Percentiles rank a stretch among this genome's conserved stretches.
Conservation (phyloP, 2,329 filamentous ascomycete genomes). For the Didymella glomerata region DNA sequence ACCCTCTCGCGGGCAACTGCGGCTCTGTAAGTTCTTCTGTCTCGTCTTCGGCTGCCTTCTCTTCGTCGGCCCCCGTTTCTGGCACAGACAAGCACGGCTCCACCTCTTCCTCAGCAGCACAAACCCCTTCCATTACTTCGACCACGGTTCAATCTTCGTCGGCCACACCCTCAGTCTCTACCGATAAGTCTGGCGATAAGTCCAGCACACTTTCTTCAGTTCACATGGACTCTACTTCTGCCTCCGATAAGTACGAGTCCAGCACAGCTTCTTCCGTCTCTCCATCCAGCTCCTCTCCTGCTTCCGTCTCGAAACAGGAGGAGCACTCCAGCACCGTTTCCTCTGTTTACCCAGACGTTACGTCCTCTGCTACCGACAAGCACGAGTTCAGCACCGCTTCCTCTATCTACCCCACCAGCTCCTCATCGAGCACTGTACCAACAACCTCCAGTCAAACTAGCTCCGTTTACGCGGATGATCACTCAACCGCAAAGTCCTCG, state of each 20-base stretch:
- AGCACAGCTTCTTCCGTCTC: constrained; percentile 11
- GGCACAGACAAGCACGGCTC: constrained; percentile 20
- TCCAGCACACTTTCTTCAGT: constrained; percentile 17
- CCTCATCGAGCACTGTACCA: constrained; percentile 19
- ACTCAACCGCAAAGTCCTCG: constrained; percentile 7
- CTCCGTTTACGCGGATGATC: constrained; percentile 13
- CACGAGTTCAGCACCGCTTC: constrained; percentile 11
- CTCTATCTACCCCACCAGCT: constrained; percentile 7
- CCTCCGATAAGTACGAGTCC: constrained; percentile 17
- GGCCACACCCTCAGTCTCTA: constrained; percentile 22
- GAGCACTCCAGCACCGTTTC: constrained; percentile 15
- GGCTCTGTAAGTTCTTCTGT: constrained; percentile 19
- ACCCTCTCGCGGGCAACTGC: constrained; percentile 35
- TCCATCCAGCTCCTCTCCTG: constrained; percentile 15
- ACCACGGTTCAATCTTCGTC: constrained; percentile 21
- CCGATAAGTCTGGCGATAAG: constrained; percentile 18
- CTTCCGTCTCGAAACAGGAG: constrained; percentile 16
- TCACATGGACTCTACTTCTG: constrained; percentile 15
- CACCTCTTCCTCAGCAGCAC: constrained; percentile 15
- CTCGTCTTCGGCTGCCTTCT: constrained; percentile 22
- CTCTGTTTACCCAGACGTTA: constrained; percentile 18
- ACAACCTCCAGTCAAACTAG: constrained; percentile 21
- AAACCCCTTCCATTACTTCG: constrained; percentile 17
- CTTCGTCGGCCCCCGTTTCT: constrained; percentile 23
- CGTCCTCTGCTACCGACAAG: constrained; percentile 20